phyloP scores from a whole-genome alignment of 108 stramenopile genomes.

The Skeletonema potamos region DNA sequence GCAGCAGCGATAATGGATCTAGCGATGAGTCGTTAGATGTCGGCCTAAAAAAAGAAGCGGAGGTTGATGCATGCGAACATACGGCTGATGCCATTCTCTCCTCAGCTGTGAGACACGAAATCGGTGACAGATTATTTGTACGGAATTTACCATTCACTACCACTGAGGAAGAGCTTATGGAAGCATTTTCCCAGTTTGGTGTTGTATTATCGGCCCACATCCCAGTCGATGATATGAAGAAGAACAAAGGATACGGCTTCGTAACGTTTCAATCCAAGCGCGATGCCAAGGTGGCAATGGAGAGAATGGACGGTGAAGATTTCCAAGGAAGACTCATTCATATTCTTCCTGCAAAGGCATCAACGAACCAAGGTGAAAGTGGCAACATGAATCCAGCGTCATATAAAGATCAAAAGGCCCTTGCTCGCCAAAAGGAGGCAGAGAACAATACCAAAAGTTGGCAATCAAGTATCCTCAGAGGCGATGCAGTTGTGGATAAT shows the following conservation, averaged over 20 bases:
- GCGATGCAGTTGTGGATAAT: constrained; percentile 95
- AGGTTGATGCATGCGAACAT: background rate
- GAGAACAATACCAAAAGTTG: constrained; percentile 68
- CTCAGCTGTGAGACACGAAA: background rate
- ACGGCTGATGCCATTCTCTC: background rate
- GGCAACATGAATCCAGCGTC: constrained; percentile 44
- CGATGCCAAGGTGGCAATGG: constrained; percentile 63
- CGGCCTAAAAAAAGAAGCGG: constrained; percentile 7
- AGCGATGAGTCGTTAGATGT: constrained; percentile 17
- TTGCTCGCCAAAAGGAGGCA: constrained; percentile 82
- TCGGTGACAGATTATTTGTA: constrained; percentile 82
- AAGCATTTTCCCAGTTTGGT: constrained; percentile 78
- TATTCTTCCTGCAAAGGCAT: constrained; percentile 74
- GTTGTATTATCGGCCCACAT: constrained; percentile 84
- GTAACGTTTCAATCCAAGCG: constrained; percentile 67
- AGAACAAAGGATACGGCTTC: constrained; percentile 96
- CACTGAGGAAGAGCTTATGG: constrained; percentile 91
- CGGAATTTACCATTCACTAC: constrained; percentile 92
- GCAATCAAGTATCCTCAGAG: constrained; percentile 94
- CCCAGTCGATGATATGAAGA: constrained; percentile 90
- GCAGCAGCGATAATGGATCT: constrained; percentile 24
- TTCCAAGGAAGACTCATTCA: constrained; percentile 91
- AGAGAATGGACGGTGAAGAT: constrained; percentile 65
- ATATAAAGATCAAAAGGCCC: constrained; percentile 92
- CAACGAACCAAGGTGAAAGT: constrained; percentile 28